Base-by-base conservation (phyloP, 208 protist genomes). In the Wallacemonas sp. region DNA sequence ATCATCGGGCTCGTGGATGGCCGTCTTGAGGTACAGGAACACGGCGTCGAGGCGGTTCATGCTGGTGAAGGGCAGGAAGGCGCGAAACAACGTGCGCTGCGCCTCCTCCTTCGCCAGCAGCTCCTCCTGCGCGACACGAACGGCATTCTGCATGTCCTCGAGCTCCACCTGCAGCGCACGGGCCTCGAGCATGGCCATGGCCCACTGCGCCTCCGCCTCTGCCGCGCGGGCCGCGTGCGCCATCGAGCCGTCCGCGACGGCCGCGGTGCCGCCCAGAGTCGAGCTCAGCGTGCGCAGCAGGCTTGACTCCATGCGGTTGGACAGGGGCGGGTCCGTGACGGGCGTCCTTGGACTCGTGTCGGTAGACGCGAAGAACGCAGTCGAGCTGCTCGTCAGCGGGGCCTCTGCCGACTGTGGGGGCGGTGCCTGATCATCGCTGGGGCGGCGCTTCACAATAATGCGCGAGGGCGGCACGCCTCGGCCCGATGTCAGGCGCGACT, bases 151-250 rank as follows among this genome's bases (percentile, higher is more conserved):
- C 18, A 85, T 49, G 12, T 92, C 82, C 22, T 71, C 64, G n/a
- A 92, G 77, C 54, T 92, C 86, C 46, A 68, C 65, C 65, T 76
- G 64, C 55, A 80, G 79, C 36, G 89, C 86, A 36, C 78, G 82
- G 38, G 87, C 65, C 70, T 95, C 89, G 10, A 92, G 63, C 72
- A 82, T 72, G 44, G 74, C 68, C 61, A 83, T 84, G 31, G 76
- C 57, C 86, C 89, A 95, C 49, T 74, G 20, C 25, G 65, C 70
- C 49, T 94, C 82, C 14, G 65, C 50, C 38, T 87, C 85, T 18
- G 52, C 36, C 10, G 7, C 10, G 36, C 36, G 36, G 10, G 36
- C 36, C 7, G 36, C 0, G 14, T 41, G 7, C 36, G 36, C 14
- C 23, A n/a, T 32, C 10, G 22, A n/a, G 23, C 48, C 8, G 31